A percentile compares a stretch with the other conserved stretches of the same genome.
Conservation (phyloP, 805 yeast species). For the Lachancea fermentati region DNA sequence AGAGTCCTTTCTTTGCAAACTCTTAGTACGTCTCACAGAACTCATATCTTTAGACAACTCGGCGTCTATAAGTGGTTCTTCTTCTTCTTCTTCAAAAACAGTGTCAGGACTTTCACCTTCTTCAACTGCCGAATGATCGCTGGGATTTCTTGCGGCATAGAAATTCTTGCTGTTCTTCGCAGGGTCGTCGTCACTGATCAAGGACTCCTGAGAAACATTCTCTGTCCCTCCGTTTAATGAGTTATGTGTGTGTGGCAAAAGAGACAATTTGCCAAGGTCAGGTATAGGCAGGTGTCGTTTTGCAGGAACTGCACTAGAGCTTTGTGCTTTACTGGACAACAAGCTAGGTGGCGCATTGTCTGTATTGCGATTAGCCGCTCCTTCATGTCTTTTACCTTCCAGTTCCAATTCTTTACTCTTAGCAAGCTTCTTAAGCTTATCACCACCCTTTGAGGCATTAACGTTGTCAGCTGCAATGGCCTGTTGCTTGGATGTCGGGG, state of each 20-base stretch:
- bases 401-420: constrained; percentile 21
- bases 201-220: constrained; percentile 18
- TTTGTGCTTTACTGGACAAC: constrained; percentile 8
- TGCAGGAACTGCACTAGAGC: constrained; percentile 13
- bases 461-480: constrained; percentile 2
- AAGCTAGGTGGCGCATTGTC: not conserved
- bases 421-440: constrained; percentile 11
- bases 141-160: not conserved
- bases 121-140: constrained; percentile 5
- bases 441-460: constrained; percentile 4
- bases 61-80: constrained; percentile 7
- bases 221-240: not conserved
- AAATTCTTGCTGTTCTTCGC: not conserved
- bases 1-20: constrained; percentile 6
- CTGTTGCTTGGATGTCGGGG: constrained; percentile 8
- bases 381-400: constrained; percentile 14
- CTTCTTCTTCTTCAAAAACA: constrained; percentile 1
- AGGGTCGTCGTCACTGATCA: constrained; percentile 20
- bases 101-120: constrained; percentile 1
- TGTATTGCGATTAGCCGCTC: constrained; percentile 6
- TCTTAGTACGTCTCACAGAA: constrained; percentile 8
- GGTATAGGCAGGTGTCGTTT: constrained; percentile 14
- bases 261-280: constrained; percentile 17
- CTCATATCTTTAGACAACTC: constrained; percentile 7
- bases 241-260: constrained; percentile 10